phyloP scores from a whole-genome alignment of 2,329 filamentous ascomycete genomes.

The Pyrenophora tritici-repentis region DNA sequence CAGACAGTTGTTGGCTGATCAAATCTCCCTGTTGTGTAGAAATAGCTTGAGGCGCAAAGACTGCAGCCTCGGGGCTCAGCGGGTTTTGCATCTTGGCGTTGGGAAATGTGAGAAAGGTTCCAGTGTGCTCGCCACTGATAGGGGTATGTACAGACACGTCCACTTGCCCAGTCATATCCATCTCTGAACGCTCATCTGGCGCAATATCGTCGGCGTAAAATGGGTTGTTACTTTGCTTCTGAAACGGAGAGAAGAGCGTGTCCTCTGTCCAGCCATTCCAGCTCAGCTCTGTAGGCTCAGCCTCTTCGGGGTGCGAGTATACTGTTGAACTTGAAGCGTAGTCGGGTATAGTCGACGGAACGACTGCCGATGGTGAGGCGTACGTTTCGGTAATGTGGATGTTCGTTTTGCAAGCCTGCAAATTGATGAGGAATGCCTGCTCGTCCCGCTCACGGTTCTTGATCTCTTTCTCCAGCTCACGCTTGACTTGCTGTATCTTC shows the following conservation, averaged over 20 bases:
- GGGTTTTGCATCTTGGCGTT: slow-evolving; percentile 18
- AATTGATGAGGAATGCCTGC: slow-evolving; percentile 34
- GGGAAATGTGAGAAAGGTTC: slow-evolving; percentile 15
- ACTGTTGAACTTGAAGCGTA: slow-evolving; percentile 18
- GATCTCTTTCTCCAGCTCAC: slow-evolving; percentile 39
- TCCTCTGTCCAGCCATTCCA: slow-evolving; percentile 42
- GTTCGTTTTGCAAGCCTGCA: slow-evolving; percentile 40
- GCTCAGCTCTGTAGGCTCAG: slow-evolving; percentile 28
- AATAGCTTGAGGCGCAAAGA: slow-evolving; percentile 26
- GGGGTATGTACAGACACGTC: slow-evolving; percentile 5
- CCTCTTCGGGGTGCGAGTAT: slow-evolving; percentile 19
- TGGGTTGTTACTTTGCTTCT: slow-evolving; percentile 17
- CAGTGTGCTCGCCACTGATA: slow-evolving; percentile 1
- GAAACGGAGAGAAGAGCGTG: slow-evolving; percentile 28
- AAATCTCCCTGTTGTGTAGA: slow-evolving; percentile 1
- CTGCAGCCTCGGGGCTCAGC: slow-evolving; percentile 30
- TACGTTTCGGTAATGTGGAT: slow-evolving; percentile 34
- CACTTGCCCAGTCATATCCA: background rate
- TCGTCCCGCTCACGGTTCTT: slow-evolving; percentile 40
- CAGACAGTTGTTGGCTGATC: slow-evolving; percentile 14
- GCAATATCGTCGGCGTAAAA: slow-evolving; percentile 25
- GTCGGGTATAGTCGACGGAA: slow-evolving; percentile 16
- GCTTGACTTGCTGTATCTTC: slow-evolving; percentile 35
- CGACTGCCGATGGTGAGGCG: slow-evolving; percentile 15
- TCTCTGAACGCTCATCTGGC: slow-evolving; percentile 20